phyloP scores from a whole-genome alignment of 1,284 basidiomycete species.

The Wolfiporia cocos region DNA sequence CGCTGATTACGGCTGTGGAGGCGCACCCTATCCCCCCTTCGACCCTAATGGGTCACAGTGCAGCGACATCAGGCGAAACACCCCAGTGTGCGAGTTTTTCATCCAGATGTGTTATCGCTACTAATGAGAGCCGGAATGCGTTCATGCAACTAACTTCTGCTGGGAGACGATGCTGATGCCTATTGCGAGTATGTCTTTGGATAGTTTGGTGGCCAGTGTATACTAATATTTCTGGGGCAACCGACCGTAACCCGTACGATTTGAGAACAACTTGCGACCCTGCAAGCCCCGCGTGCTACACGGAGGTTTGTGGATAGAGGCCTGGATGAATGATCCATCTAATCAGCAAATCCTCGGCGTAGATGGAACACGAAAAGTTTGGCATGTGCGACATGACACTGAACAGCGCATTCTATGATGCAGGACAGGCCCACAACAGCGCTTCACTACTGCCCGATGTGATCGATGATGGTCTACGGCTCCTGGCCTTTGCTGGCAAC shows the following conservation, averaged over 20 bases:
- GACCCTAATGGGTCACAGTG: slow-evolving; percentile 69
- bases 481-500: slow-evolving; percentile 82
- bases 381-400: slow-evolving; percentile 52
- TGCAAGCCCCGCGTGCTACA: slow-evolving; percentile 72
- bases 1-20: slow-evolving; percentile 78
- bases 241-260: slow-evolving; percentile 77
- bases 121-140: slow-evolving; percentile 59
- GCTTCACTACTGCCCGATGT: slow-evolving; percentile 70
- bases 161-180: slow-evolving; percentile 50
- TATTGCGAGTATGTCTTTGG: slow-evolving; percentile 40
- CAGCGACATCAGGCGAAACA: slow-evolving; percentile 52
- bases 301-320: slow-evolving; percentile 77
- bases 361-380: slow-evolving; percentile 50
- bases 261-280: slow-evolving; percentile 67
- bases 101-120: slow-evolving; percentile 61
- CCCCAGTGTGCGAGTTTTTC: slow-evolving; percentile 58
- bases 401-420: slow-evolving; percentile 62
- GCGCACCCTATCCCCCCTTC: slow-evolving; percentile 55
- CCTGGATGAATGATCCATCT: slow-evolving; percentile 67
- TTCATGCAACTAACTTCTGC: slow-evolving; percentile 60
- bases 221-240: slow-evolving; percentile 38
- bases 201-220: slow-evolving; percentile 1
- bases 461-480: slow-evolving; percentile 67
- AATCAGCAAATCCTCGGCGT: slow-evolving; percentile 78
- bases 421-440: slow-evolving; percentile 77